A percentile compares a stretch with the other conserved stretches of the same genome.
Conservation (phyloP, 768 basidiomycete genomes). For the Lactifluus pinguis region DNA sequence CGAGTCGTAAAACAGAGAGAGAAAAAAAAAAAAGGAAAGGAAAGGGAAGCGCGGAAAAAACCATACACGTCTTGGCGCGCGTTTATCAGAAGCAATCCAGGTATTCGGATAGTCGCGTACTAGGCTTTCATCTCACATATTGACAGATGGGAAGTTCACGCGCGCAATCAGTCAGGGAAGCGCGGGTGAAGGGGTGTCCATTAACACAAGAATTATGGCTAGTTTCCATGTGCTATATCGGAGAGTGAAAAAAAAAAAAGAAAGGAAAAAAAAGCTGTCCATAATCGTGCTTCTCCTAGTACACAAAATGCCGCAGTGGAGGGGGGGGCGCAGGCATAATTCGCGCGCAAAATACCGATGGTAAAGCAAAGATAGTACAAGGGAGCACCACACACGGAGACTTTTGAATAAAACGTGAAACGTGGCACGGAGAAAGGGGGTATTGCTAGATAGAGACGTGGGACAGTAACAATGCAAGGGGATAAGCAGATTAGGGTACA, state of each 20-base stretch:
- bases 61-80: not conserved
- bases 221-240: slow-evolving; percentile 18
- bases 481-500: slow-evolving; percentile 17
- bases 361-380: slow-evolving; percentile 16
- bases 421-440: slow-evolving; percentile 14
- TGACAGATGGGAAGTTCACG: not conserved
- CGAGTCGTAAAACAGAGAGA: not conserved
- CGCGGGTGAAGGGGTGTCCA: slow-evolving; percentile 4
- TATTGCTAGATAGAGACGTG: slow-evolving; percentile 16
- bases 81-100: slow-evolving; percentile 7
- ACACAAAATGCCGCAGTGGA: slow-evolving; percentile 14
- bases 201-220: slow-evolving; percentile 12
- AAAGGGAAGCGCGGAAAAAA: slow-evolving; percentile 1
- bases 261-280: slow-evolving; percentile 11
- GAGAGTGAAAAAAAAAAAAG: not conserved
- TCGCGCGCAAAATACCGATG: slow-evolving; percentile 16
- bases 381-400: slow-evolving; percentile 10
- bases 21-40: too few relatives aligned
- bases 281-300: slow-evolving; percentile 20
- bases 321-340: slow-evolving; percentile 5
- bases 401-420: slow-evolving; percentile 17
- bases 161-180: slow-evolving; percentile 9
- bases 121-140: not conserved
- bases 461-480: slow-evolving; percentile 9
- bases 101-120: not conserved